These are phyloP conservation scores for Ogataea henricii DNA, from an alignment of 805 yeast species.

Conservation along the genomic window DNA sequence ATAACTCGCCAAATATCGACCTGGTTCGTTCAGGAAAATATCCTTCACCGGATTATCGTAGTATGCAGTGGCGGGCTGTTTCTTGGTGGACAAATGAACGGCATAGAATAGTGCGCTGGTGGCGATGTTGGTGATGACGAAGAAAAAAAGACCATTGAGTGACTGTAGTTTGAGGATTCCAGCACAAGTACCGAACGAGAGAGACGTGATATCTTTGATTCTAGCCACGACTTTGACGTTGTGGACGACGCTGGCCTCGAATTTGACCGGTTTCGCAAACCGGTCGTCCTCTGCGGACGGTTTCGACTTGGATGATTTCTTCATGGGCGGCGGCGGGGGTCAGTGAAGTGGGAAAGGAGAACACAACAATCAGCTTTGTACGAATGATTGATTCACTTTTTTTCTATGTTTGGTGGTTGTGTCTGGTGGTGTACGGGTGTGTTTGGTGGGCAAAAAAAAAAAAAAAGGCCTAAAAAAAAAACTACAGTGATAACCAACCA, in stretches of 20 bases:
- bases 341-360: not conserved
- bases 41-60: conserved; percentile 43
- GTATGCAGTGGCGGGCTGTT: conserved; percentile 38
- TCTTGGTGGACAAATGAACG: conserved; percentile 32
- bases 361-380: not conserved
- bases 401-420: not conserved
- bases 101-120: conserved; percentile 36
- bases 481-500: not conserved
- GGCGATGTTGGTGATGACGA: conserved; percentile 38
- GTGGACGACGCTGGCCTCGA: conserved; percentile 19
- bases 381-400: not conserved
- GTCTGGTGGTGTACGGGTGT: conserved; percentile 14
- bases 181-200: conserved; percentile 53
- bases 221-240: conserved; percentile 23
- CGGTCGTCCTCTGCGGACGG: not conserved
- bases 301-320: not conserved
- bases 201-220: conserved; percentile 45
- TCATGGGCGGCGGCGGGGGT: not conserved
- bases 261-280: conserved; percentile 15
- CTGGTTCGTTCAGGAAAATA: conserved; percentile 45
- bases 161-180: conserved; percentile 58
- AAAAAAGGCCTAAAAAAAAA: not conserved
- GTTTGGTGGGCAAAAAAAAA: conserved; percentile 12
- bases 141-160: conserved; percentile 47
- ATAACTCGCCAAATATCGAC: conserved; percentile 52